phyloP scores from a whole-genome alignment of 306 rosid species.

The Vicia villosa region DNA sequence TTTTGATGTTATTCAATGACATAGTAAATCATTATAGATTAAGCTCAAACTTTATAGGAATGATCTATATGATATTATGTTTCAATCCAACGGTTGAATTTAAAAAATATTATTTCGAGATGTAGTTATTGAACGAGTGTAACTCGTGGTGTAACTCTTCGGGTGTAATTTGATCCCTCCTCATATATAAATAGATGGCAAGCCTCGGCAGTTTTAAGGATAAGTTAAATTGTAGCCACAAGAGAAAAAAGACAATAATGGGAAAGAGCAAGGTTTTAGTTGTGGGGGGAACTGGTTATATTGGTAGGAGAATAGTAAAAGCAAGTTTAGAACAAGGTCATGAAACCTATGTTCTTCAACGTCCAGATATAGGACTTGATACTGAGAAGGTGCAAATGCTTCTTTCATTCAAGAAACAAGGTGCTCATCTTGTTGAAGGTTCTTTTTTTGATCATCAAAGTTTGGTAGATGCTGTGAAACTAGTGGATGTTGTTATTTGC shows the following conservation, averaged over 20 bases:
- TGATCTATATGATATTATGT: too few relatives aligned
- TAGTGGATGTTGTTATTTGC: conserved; percentile 73
- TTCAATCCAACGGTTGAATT: too few relatives aligned
- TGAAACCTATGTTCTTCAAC: conserved; percentile 62
- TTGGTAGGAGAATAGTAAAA: conserved; percentile 71
- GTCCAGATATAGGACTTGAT: conserved; percentile 74
- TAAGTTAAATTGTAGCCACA: neutral
- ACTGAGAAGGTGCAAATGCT: conserved; percentile 68
- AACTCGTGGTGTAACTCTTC: too few relatives aligned
- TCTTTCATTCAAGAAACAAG: conserved; percentile 65
- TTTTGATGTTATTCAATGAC: too few relatives aligned
- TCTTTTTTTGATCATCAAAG: conserved; percentile 68
- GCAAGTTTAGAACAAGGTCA: conserved; percentile 76
- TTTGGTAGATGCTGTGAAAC: conserved; percentile 70
- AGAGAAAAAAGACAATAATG: conserved; percentile 31
- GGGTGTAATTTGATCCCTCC: too few relatives aligned
- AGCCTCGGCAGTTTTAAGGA: neutral
- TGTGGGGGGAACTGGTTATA: conserved; percentile 82
- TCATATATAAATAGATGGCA: neutral
- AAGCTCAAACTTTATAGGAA: too few relatives aligned
- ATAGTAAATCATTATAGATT: too few relatives aligned
- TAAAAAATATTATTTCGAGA: too few relatives aligned
- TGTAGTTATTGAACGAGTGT: too few relatives aligned
- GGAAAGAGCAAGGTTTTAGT: conserved; percentile 79
- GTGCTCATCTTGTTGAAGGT: conserved; percentile 67